These are phyloP conservation scores for Pyrenochaeta sp. DNA, from an alignment of 2,329 filamentous ascomycete species.

Conservation along the genomic window DNA sequence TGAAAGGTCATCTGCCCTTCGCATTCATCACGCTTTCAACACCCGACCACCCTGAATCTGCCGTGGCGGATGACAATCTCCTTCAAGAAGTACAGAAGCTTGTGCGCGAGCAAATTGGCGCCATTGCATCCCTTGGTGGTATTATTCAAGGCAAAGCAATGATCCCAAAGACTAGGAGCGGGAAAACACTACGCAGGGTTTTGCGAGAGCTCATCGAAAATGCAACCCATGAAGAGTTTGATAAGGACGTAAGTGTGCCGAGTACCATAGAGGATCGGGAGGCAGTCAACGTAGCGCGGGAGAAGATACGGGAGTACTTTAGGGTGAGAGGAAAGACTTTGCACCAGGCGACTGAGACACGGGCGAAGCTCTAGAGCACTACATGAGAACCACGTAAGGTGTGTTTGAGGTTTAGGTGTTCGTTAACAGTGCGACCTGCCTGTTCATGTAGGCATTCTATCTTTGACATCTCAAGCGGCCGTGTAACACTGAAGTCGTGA, in stretches of 20 bases:
- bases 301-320: conserved; percentile 80
- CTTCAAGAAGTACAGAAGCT: conserved; percentile 73
- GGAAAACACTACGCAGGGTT: conserved; percentile 86
- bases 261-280: conserved; percentile 84
- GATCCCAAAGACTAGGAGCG: conserved; percentile 91
- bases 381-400: not conserved
- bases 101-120: conserved; percentile 82
- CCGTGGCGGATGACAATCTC: conserved; percentile 59
- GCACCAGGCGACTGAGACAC: conserved; percentile 49
- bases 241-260: conserved; percentile 76
- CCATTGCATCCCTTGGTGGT: conserved; percentile 85
- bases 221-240: conserved; percentile 75
- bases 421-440: not conserved
- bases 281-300: conserved; percentile 77
- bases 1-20: conserved; percentile 93
- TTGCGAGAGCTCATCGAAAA: conserved; percentile 86
- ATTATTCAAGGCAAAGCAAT: conserved; percentile 85
- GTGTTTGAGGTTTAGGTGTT: not conserved
- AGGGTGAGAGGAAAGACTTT: conserved; percentile 51
- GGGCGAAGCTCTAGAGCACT: conserved; percentile 54
- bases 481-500: too few species aligned
- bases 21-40: conserved; percentile 78
- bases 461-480: too few species aligned
- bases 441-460: too few species aligned
- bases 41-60: conserved; percentile 60